Base-by-base conservation (phyloP, 495 filamentous ascomycete genomes). In the Trichoderma orchidacearum region DNA sequence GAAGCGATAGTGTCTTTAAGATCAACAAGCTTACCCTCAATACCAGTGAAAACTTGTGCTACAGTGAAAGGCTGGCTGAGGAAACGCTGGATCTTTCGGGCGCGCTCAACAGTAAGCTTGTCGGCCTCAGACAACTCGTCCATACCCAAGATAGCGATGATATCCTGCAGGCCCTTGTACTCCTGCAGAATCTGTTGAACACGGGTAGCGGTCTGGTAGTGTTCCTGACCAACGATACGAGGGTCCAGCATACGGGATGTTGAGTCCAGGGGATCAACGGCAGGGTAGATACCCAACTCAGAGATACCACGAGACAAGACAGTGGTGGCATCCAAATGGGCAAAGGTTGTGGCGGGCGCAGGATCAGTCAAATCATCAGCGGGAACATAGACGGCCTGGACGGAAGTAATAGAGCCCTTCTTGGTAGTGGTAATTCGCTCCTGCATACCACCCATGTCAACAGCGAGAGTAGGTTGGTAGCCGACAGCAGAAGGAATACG, bases 81-180 rank as follows among this genome's bases (percentile, higher is more conserved):
- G 89, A 98, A 98, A 83, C 93, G 87, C 80, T 98, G 94, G 71
- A 98, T 81, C 82, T 97, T 97, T 79, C 93, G 90, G 68, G 93
- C 93, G 81, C 93, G 94, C 85, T 98, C 93, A 82, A 98, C 93
- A 63, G 94, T 97, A 65, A 98, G 83, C 86, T 98, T 97, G 73
- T 98, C 94, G 64, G 87, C 85, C 80, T 96, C 94, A 61, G 91
- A 96, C 74, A 97, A 77, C 73, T 98, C 94, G 78, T 98, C 94
- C 94, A 97, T 96, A 84, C 93, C 93, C 70, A 97, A 75, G 87
- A 98, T 98, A 77, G 93, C 93, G 82, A 98, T 98, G 83, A 98
- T 98, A 82, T 98, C 93, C 75, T 98, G 93, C 60, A 98, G 87
- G 57, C 92, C 96, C 87, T 97, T 98, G 87, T 98, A 98, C 82